Evolutionary conservation across 2,329 filamentous ascomycete genomes (phyloP), one percentile per base, ranked within the genome.

Genomic region (Periconia digitata): DNA sequence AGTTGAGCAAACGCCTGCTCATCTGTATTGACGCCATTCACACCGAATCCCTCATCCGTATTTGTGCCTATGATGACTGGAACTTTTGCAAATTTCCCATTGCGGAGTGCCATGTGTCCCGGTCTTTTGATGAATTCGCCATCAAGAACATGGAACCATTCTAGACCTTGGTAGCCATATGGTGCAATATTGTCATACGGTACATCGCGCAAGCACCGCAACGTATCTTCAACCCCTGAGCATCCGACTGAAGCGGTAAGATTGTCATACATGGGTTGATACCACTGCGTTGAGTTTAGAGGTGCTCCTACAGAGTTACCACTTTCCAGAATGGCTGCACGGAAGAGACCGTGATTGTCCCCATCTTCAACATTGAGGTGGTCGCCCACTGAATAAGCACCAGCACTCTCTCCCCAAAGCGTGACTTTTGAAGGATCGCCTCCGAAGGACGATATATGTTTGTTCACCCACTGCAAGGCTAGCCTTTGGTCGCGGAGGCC

Each of bases 51-150:
- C 62, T 89, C 85, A 55, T 88, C 85, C 0, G 79, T 79, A 60
- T 86, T 87, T 16, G 77, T 79, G 2, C 86, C 85, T 20, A 80
- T 71, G 1, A 89, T 73, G 23, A 87, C 75, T 0, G 84, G 83
- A 0, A 87, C 80, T 40, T 81, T 78, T 44, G 85, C 79, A 53
- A 88, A 86, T 8, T 76, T 76, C 42, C 83, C 83, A 3, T 74
- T 22, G 0, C 18, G 39, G 15, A 65, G 47, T 2, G 62, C 61
- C 36, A 59, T 39, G 49, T 77, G 79, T 1, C 62, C 60, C n/a
- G 52, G 56, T 3, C 54, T 53, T 0, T 59, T 50, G 16, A 69
- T 46, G 17, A 68, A 60, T 0, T 51, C 52, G 8, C 59, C 60
- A 46, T 69, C 66, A 13, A 66, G 62, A 27, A 60, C 51, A 42